Evolutionary conservation across 257 asterid genomes (phyloP).

Genomic region (Scutellaria barbata): DNA sequence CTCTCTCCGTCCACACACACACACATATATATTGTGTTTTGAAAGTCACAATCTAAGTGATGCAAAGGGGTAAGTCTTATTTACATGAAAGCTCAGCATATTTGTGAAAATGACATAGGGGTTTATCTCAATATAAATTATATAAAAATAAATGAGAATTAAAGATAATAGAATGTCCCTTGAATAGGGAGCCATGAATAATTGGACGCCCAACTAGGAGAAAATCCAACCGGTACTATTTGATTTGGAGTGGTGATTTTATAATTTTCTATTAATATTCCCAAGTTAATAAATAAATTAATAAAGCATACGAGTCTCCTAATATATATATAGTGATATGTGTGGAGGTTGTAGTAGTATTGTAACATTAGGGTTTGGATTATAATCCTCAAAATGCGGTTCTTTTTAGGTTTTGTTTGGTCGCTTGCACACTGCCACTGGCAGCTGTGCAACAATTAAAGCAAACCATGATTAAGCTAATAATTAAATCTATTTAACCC

Average conservation of each 20-base stretch:
- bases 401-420: slow-evolving; percentile 58
- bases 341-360: too few species aligned
- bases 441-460: slow-evolving; percentile 28
- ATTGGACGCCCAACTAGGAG: too few species aligned
- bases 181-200: neutral
- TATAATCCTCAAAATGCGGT: slow-evolving; percentile 35
- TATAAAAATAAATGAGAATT: too few species aligned
- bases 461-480: slow-evolving; percentile 26
- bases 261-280: too few species aligned
- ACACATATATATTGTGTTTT: neutral
- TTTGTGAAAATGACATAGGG: slow-evolving; percentile 16
- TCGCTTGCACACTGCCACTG: slow-evolving; percentile 46
- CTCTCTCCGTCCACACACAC: too few species aligned
- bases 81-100: neutral
- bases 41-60: slow-evolving; percentile 26
- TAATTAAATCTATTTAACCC: slow-evolving; percentile 22
- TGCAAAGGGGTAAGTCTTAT: neutral
- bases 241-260: too few species aligned
- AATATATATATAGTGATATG: too few species aligned
- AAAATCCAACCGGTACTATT: too few species aligned
- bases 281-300: too few species aligned
- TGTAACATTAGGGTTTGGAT: slow-evolving; percentile 25
- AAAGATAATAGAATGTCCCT: neutral
- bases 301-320: too few species aligned
- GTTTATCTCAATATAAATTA: neutral